Base-by-base conservation (phyloP, 805 yeast genomes). In the Blastobotrys robertii region DNA sequence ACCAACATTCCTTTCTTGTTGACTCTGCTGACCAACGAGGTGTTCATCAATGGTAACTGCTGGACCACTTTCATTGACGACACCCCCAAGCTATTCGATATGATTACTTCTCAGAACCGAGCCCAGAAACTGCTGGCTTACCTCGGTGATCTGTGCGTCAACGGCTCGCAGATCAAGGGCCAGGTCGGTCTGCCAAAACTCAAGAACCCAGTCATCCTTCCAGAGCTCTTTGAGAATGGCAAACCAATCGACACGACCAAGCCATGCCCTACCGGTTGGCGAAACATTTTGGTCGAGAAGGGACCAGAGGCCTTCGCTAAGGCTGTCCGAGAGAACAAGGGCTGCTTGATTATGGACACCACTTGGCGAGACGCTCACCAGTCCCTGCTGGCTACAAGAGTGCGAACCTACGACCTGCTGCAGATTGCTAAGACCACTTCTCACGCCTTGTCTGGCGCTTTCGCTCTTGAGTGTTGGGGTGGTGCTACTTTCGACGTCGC, bases 341-440 rank as follows among this genome's bases (percentile, higher is more conserved):
- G 98, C 57, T 81, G 95, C 52, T 71, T 92, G 64, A 68, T 92
- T 57, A 92, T 94, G 85, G 99, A 92, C 65, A 92, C 99, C 43
- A 92, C 99, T 8, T 92, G 99, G 99, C 86, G 99, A 79, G 99
- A 92, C 67, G 98, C 98, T 31, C 98, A 92, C 68, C 99, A 92
- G 73, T 88, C 97, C 16, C 69, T 92, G 55, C 73, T 92, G 59
- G 99, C 99, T 8, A 92, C 99, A 34, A 83, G 98, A 68, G 94
- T 92, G 32, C 80, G 99, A 68, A 92, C 98, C 16, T 75, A 84
- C 54, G 99, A 92, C 66, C 70, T 92, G 58, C 69, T 81, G 41
- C 83, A 87, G 54, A 85, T 92, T 69, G 99, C 98, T 15, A 88
- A 87, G 47, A 77, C 94, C 44, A 92, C 99, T 29, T 84, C 96